A percentile compares a stretch with the other conserved stretches of the same genome.
These are phyloP conservation scores for Calonectria montana DNA, from an alignment of 2,329 filamentous ascomycete species.

Conservation along the genomic window DNA sequence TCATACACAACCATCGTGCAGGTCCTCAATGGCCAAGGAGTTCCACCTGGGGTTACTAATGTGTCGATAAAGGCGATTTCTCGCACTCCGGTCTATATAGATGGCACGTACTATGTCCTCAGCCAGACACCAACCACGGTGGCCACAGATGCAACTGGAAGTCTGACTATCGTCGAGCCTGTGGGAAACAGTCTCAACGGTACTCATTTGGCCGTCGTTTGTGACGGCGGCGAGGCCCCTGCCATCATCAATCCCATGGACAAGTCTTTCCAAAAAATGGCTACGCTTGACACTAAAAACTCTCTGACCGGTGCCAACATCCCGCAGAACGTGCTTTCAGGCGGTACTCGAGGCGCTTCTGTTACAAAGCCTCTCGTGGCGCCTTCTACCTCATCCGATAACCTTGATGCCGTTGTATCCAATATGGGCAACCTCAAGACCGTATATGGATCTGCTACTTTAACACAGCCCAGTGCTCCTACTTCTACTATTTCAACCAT, in stretches of 20 bases:
- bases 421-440: too few relatives aligned
- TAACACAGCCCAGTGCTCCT: too few relatives aligned
- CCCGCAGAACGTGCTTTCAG: not conserved
- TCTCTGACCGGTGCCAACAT: not conserved
- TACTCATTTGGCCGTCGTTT: not conserved
- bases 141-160: not conserved
- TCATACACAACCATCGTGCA: not conserved
- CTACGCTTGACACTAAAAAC: not conserved
- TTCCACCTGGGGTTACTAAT: not conserved
- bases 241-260: not conserved
- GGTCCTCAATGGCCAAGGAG: not conserved
- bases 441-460: too few relatives aligned
- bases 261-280: not conserved
- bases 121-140: not conserved
- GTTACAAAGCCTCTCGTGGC: not conserved
- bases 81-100: not conserved
- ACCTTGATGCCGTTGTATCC: not conserved
- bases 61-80: not conserved
- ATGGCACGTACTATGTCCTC: not conserved
- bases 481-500: too few relatives aligned
- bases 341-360: not conserved
- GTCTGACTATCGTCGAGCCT: not conserved
- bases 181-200: not conserved
- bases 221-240: not conserved
- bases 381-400: not conserved